These are phyloP conservation scores for Suillus plorans DNA, from an alignment of 768 basidiomycete species.

Conservation along the genomic window DNA sequence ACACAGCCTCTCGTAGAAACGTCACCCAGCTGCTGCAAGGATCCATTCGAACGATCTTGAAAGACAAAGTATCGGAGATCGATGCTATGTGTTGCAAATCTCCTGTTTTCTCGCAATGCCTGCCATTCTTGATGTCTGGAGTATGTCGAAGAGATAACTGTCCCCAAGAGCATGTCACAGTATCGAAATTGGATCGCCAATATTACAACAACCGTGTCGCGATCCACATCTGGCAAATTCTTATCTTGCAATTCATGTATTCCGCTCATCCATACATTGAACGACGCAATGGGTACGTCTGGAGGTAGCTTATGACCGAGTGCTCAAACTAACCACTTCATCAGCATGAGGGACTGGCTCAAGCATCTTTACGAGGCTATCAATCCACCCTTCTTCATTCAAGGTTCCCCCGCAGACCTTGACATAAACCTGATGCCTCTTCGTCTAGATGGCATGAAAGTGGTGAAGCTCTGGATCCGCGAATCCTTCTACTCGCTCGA, in stretches of 20 bases:
- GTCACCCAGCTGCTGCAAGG: constrained; percentile 24
- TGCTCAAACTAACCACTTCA: neutral
- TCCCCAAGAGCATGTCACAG: constrained; percentile 34
- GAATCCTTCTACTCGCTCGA: constrained; percentile 37
- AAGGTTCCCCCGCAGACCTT: constrained; percentile 44
- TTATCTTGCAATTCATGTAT: constrained; percentile 39
- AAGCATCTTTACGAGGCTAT: constrained; percentile 47
- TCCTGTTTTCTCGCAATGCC: constrained; percentile 39
- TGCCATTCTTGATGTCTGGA: constrained; percentile 30
- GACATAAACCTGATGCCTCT: constrained; percentile 39
- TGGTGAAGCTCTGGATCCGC: constrained; percentile 47
- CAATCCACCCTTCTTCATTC: constrained; percentile 43
- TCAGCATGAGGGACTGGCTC: constrained; percentile 37
- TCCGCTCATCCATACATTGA: constrained; percentile 11
- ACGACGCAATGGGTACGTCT: constrained; percentile 8
- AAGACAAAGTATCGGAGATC: constrained; percentile 30
- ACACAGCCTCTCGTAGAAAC: constrained; percentile 15
- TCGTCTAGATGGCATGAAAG: constrained; percentile 32
- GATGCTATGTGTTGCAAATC: constrained; percentile 31
- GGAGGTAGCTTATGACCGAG: neutral
- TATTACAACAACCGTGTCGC: constrained; percentile 44
- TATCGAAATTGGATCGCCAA: constrained; percentile 23
- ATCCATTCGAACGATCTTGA: constrained; percentile 28
- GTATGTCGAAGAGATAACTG: constrained; percentile 37
- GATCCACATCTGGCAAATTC: constrained; percentile 49